phyloP scores from a whole-genome alignment of 2,329 filamentous ascomycete genomes.

The Thelonectria olida region DNA sequence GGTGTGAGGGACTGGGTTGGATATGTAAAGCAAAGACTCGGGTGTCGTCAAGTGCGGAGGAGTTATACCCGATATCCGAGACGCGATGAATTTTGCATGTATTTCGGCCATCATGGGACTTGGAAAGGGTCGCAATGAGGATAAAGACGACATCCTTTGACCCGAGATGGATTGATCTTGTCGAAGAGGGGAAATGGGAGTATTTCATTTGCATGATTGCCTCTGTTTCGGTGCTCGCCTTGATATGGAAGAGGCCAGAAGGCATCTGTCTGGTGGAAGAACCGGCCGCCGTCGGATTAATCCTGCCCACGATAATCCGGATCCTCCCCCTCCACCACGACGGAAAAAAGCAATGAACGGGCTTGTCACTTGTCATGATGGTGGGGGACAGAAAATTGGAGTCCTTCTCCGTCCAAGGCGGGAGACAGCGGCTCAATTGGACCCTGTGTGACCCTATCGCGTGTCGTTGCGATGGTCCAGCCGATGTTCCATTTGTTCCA shows the following conservation, averaged over 20 bases:
- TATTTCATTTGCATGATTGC: not conserved
- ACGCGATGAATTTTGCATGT: conserved; percentile 23
- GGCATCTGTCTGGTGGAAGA: conserved; percentile 37
- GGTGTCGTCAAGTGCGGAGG: conserved; percentile 11
- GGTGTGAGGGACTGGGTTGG: not conserved
- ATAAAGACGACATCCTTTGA: conserved; percentile 7
- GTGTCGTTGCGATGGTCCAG: conserved; percentile 26
- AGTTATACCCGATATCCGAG: conserved; percentile 26
- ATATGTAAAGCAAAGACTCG: conserved; percentile 1
- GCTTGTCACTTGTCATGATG: conserved; percentile 16
- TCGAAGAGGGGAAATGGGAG: not conserved
- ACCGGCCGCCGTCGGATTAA: conserved; percentile 30
- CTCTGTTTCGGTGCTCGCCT: too few relatives aligned
- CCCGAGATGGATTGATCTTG: not conserved
- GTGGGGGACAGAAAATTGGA: conserved; percentile 18
- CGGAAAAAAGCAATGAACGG: too few relatives aligned
- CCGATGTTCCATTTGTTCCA: conserved; percentile 18
- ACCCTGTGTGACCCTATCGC: conserved; percentile 28
- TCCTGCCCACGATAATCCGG: conserved; percentile 37
- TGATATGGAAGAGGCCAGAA: too few relatives aligned
- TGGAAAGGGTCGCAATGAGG: conserved; percentile 16
- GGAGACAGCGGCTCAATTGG: conserved; percentile 23
- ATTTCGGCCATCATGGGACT: conserved; percentile 1
- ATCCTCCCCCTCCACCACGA: not conserved
- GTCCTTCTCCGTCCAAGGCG: not conserved